phyloP scores from a whole-genome alignment of 2,329 filamentous ascomycete genomes.

The Trichoderma simmonsii region DNA sequence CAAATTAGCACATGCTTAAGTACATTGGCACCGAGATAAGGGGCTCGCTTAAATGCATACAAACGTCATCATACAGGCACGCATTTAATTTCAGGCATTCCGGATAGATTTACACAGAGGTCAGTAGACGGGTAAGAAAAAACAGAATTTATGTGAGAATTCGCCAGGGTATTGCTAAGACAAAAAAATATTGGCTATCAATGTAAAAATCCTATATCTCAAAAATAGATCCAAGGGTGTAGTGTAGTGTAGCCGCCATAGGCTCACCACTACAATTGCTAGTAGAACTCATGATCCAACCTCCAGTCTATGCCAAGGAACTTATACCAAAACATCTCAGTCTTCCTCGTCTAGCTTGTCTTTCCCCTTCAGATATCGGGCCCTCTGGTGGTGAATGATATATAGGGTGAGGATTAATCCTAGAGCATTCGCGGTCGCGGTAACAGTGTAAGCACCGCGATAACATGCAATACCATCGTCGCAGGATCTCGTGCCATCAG shows the following conservation, averaged over 20 bases:
- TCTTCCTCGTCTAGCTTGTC: constrained; percentile 17
- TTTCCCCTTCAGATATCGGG: constrained; percentile 35
- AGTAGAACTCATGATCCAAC: not conserved
- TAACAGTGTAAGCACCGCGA: constrained; percentile 73
- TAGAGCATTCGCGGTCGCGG: constrained; percentile 65
- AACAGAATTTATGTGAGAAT: not conserved
- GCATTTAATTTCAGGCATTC: not conserved
- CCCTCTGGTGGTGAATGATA: constrained; percentile 61
- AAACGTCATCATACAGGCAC: not conserved
- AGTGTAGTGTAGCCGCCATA: not conserved
- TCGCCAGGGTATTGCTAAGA: not conserved
- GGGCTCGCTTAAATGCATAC: not conserved
- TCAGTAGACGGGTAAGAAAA: not conserved
- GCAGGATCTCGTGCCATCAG: constrained; percentile 70
- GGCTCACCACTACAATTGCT: not conserved
- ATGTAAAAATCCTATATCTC: not conserved
- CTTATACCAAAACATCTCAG: not conserved
- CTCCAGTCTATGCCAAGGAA: not conserved
- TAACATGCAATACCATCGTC: constrained; percentile 79
- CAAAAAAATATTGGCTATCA: not conserved
- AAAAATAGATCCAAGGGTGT: not conserved
- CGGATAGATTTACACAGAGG: not conserved
- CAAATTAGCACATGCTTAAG: not conserved
- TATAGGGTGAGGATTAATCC: constrained; percentile 69
- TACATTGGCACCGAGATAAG: not conserved